Base-by-base conservation (phyloP, 73 alveolate species). In the Blepharisma stoltei region DNA sequence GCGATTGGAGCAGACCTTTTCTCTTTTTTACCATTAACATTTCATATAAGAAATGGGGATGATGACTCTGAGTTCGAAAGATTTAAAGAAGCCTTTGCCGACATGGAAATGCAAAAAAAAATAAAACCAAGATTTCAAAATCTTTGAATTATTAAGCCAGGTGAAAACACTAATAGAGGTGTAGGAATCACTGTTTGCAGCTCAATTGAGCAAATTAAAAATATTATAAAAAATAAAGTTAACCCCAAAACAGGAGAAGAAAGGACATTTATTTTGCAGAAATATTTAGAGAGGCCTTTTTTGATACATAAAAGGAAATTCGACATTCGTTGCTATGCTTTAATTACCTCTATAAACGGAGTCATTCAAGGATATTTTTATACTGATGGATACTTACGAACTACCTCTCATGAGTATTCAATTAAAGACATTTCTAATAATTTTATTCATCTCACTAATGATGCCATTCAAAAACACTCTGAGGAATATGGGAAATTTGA, bases 401-500 rank as follows among this genome's bases (percentile, higher is more conserved):
- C 94, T 45, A 38, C 89, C 18, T 82, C 90, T 67, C 60, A 78
- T 41, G 90, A 90, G 55, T 87, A 71, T 48, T 67, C 54, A 67
- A 78, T 82, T 14, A 80, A 80, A 8, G 79, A 90, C 67, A 54
- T 83, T 21, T 32, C 27, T 7, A 77, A 80, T 54, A 87, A 67
- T 25, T 83, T 83, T n/a, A 80, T 90, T 53, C 96, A 90, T 70
- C 47, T 90, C 6, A 90, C 97, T 25, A 90, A 90, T 83, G 94
- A 88, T 73, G 97, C 97, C 38, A 81, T 87, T 25, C 86, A 90
- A 76, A 83, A 90, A 82, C 41, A 83, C 41, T 47, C 82, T 52
- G 92, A 83, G n/a, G 94, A 88, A 48, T 89, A 83, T 84, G 97
- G 94, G 45, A 88, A 78, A 71, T 83, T 70, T 78, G 96, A 89